These are phyloP conservation scores for Starmerella cellae DNA, from an alignment of 805 yeast genomes.

Conservation along the genomic window DNA sequence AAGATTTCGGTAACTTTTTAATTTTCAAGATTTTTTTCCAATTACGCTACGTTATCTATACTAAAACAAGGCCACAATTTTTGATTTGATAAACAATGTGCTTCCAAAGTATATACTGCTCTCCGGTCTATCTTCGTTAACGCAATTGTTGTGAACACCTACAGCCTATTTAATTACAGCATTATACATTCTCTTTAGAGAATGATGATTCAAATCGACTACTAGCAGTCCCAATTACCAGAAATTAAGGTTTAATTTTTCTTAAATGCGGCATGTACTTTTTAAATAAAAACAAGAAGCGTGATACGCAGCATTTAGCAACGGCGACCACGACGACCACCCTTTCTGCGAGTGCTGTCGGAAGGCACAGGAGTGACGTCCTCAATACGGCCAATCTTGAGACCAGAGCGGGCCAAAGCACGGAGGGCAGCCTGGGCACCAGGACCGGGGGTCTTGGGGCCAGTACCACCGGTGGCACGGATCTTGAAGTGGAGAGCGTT, in stretches of 20 bases:
- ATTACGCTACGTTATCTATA: too few relatives aligned
- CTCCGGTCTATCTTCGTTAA: too few relatives aligned
- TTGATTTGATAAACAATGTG: too few relatives aligned
- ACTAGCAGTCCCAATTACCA: too few relatives aligned
- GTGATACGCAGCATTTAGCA: constrained; percentile 34
- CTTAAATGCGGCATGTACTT: constrained; percentile 14
- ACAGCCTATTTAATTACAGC: too few relatives aligned
- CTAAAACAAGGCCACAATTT: too few relatives aligned
- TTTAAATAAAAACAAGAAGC: constrained; percentile 15
- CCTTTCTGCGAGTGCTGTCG: constrained; percentile 99
- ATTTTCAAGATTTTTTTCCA: neutral
- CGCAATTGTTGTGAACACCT: too few relatives aligned
- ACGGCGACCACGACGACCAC: constrained; percentile 99
- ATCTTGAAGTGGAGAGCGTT: constrained; percentile 98
- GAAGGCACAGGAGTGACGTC: constrained; percentile 99
- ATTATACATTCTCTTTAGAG: too few relatives aligned
- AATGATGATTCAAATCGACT: too few relatives aligned
- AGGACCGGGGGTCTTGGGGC: constrained; percentile 99
- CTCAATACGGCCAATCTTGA: constrained; percentile 99
- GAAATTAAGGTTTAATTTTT: neutral
- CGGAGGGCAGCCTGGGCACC: constrained; percentile 99
- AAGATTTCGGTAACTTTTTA: neutral
- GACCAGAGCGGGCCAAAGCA: constrained; percentile 99
- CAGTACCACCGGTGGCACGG: constrained; percentile 99
- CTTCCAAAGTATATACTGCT: too few relatives aligned